phyloP scores from a whole-genome alignment of 148 eudicot species.

The Vaccinium myrtillus region DNA sequence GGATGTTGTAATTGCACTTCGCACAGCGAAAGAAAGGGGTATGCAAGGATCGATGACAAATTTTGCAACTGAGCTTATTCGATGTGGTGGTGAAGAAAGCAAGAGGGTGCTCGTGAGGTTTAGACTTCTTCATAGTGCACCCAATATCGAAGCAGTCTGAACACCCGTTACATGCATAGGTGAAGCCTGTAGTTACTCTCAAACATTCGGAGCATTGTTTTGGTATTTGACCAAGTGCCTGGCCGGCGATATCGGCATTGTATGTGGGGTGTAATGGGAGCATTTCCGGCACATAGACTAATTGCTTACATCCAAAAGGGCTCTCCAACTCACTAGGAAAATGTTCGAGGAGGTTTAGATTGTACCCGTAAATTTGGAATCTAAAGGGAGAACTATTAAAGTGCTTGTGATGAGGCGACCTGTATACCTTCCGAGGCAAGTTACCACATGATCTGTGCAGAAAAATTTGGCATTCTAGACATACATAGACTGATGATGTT shows the following conservation, averaged over 20 bases:
- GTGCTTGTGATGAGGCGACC: too few relatives aligned
- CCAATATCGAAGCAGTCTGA: neutral
- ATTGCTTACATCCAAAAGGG: too few relatives aligned
- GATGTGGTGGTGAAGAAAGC: neutral
- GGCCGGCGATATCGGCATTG: neutral
- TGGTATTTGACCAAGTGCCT: neutral
- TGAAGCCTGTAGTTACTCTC: neutral
- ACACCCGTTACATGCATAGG: neutral
- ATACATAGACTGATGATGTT: neutral
- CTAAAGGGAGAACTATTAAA: too few relatives aligned
- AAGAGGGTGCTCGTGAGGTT: constrained; percentile 3
- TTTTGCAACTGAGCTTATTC: too few relatives aligned
- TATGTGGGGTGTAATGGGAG: neutral
- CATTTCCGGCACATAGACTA: neutral
- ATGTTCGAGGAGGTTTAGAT: neutral
- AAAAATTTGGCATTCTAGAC: neutral
- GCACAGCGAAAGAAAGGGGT: neutral
- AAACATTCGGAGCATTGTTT: neutral
- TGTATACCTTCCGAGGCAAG: neutral
- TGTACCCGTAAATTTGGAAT: too few relatives aligned
- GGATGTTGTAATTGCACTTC: neutral
- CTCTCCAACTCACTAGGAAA: neutral
- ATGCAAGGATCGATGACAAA: neutral
- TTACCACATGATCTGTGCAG: neutral
- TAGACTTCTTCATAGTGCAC: neutral